These are phyloP conservation scores for Cutaneotrichosporon sp. DNA, from an alignment of 1,284 basidiomycete species.

Conservation along the genomic window DNA sequence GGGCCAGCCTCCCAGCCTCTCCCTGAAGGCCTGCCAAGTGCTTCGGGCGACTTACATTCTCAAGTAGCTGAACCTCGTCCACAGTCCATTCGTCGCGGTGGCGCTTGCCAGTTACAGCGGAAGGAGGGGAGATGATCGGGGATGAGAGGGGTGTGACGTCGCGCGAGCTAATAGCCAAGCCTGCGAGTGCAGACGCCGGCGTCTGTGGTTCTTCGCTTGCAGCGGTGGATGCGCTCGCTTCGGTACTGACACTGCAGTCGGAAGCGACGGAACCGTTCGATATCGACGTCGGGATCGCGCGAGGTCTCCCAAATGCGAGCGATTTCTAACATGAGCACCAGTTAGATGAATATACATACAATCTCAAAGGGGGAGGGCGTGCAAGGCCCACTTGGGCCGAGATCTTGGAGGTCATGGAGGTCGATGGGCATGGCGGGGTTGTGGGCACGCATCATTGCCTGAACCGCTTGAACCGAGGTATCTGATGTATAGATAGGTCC, in stretches of 20 bases:
- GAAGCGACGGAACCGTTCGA: not conserved
- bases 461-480: no score
- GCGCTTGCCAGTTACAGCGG: slow-evolving; percentile 19
- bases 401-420: not conserved
- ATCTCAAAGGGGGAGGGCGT: slow-evolving; percentile 19
- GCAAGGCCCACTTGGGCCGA: slow-evolving; percentile 9
- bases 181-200: slow-evolving; percentile 10
- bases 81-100: slow-evolving; percentile 38
- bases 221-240: not conserved
- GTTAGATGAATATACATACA: not conserved
- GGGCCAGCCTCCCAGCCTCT: not conserved
- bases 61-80: slow-evolving; percentile 39
- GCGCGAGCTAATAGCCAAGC: slow-evolving; percentile 5
- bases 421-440: slow-evolving; percentile 4
- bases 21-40: no score
- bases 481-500: not conserved
- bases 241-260: not conserved
- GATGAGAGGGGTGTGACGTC: slow-evolving; percentile 7
- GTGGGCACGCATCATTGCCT: slow-evolving; percentile 10
- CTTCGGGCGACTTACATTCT: slow-evolving; percentile 32
- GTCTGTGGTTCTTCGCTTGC: slow-evolving; percentile 10
- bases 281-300: slow-evolving; percentile 1
- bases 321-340: slow-evolving; percentile 3
- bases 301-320: not conserved
- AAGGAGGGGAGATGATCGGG: slow-evolving; percentile 1